Evolutionary conservation across 2,329 filamentous ascomycete genomes (phyloP), one percentile per base, ranked within the genome.

Genomic region (Cercospora sesami): DNA sequence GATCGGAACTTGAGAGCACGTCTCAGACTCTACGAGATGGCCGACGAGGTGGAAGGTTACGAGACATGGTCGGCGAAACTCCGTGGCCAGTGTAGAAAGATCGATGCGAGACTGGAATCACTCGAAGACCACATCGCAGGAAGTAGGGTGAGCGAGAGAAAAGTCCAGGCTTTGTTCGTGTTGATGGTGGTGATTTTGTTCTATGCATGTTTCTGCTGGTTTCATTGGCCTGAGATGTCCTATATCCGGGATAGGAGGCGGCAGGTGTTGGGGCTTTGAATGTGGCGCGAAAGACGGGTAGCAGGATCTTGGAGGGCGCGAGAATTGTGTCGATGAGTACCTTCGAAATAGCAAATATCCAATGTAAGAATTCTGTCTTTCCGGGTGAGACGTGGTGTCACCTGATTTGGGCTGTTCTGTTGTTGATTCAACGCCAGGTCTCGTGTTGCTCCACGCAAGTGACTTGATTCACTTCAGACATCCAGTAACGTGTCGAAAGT

Each of bases 181-280:
- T 16, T 64, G 18, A 9, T 64, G 14, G 23, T 48, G 31, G 7
- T 42, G 31, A 1, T 64, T n/a, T 23, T 64, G 51, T 28, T 63
- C 21, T 68, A 68, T 51, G 66, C 58, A 26, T 58, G 28, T 58
- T 60, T 64, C 33, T 68, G 62, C 48, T 66, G 60, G 48, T 51
- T 59, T 10, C 12, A 66, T 45, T 57, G 67, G 58, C 67, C 67
- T 48, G 67, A 69, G 60, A 66, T 69, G 64, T 64, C 63, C 16
- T 69, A 69, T 26, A 64, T 69, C 33, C 63, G 67, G 42, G 51
- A 55, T 33, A 62, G 67, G n/a, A 58, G 67, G 28, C 26, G 39
- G 36, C 60, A 69, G 42, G 60, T 62, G 14, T 31, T 66, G 53
- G 62, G 62, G 1, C 8, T 67, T 48, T 67, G 53, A 64, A 4